These are phyloP conservation scores for Suhomyces bolitotheri DNA, from an alignment of 1,139 yeast genomes.

Conservation along the genomic window DNA sequence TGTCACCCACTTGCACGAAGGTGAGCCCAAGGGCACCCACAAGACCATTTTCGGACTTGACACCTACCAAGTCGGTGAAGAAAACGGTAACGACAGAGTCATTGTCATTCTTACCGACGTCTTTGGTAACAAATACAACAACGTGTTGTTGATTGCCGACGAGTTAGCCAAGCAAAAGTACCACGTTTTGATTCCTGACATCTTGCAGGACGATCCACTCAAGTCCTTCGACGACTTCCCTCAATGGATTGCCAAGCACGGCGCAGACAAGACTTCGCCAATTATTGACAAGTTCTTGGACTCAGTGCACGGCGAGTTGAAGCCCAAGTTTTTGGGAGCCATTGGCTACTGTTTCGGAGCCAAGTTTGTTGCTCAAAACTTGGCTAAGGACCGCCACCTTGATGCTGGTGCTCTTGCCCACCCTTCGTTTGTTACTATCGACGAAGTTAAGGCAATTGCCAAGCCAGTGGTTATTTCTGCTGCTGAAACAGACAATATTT, in stretches of 20 bases:
- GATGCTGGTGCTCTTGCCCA: constrained; percentile 76
- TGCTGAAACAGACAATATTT: constrained; percentile 66
- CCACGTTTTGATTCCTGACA: constrained; percentile 72
- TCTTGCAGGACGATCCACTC: constrained; percentile 58
- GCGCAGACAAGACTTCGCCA: constrained; percentile 43
- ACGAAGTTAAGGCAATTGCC: constrained; percentile 56
- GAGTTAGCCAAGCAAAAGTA: constrained; percentile 57
- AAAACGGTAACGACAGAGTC: constrained; percentile 42
- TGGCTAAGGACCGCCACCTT: constrained; percentile 47
- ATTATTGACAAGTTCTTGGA: constrained; percentile 44
- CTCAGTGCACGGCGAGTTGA: constrained; percentile 40
- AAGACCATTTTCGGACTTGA: constrained; percentile 46
- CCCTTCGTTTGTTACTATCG: constrained; percentile 69
- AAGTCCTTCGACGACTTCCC: constrained; percentile 27
- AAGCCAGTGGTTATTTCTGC: constrained; percentile 70
- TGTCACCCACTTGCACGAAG: constrained; percentile 48
- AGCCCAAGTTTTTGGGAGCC: constrained; percentile 56
- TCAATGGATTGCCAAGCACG: constrained; percentile 59
- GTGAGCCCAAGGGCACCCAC: constrained; percentile 48
- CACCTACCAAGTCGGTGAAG: constrained; percentile 58
- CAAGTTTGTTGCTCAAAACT: constrained; percentile 57
- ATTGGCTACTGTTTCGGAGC: constrained; percentile 90
- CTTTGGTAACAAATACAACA: constrained; percentile 59
- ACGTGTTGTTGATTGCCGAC: constrained; percentile 68
- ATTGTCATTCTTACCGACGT: constrained; percentile 70